phyloP scores from a whole-genome alignment of 2,329 filamentous ascomycete species.

The Gnomoniopsis sp. region DNA sequence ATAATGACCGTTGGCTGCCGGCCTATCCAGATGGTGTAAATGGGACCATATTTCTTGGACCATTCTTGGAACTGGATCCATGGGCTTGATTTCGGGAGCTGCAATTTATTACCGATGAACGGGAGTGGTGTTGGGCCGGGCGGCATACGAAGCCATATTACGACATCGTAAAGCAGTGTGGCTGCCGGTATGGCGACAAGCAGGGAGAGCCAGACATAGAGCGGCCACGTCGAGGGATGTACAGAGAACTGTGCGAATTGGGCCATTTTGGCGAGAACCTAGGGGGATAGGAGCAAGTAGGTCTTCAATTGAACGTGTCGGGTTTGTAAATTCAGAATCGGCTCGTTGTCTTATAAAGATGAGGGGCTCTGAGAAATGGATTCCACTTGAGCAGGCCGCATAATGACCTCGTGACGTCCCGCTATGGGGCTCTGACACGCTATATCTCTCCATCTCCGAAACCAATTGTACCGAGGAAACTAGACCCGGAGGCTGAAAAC shows the following conservation, averaged over 20 bases:
- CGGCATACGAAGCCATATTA: conserved; percentile 36
- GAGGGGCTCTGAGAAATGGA: too few relatives aligned
- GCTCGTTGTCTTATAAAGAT: too few relatives aligned
- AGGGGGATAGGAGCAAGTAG: too few relatives aligned
- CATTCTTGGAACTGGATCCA: conserved; percentile 41
- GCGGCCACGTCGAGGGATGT: conserved; percentile 18
- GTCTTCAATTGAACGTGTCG: not conserved
- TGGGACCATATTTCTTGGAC: conserved; percentile 41
- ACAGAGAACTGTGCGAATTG: not conserved
- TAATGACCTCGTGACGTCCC: too few relatives aligned
- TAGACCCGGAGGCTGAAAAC: too few relatives aligned
- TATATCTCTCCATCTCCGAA: too few relatives aligned
- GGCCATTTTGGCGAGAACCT: not conserved
- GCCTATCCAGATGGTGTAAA: conserved; percentile 46
- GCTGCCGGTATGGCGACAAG: conserved; percentile 21
- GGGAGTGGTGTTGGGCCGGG: conserved; percentile 43
- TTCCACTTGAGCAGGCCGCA: too few relatives aligned
- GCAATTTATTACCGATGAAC: conserved; percentile 38
- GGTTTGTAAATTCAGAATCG: too few relatives aligned
- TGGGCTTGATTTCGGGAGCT: conserved; percentile 24
- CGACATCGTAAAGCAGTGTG: conserved; percentile 28
- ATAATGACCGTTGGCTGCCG: conserved; percentile 41
- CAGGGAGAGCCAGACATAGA: conserved; percentile 21
- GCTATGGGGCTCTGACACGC: too few relatives aligned
- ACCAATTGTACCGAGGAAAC: too few relatives aligned